Evolutionary conservation across 2,329 filamentous ascomycete species (phyloP).

Genomic region (Penicillium sp.): DNA sequence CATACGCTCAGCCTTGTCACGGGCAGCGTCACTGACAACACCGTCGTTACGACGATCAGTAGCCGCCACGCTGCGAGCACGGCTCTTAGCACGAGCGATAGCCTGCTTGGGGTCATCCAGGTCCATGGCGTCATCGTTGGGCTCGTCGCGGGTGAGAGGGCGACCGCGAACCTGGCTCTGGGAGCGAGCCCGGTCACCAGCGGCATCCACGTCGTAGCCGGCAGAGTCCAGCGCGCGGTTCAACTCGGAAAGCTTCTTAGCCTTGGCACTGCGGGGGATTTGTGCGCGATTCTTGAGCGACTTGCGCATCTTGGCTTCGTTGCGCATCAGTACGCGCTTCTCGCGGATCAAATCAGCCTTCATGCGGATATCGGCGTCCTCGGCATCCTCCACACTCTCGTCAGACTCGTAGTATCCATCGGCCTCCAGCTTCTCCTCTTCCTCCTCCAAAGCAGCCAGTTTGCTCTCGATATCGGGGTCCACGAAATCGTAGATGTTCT

Average conservation of each 20-base stretch:
- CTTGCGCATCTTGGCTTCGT: slow-evolving; percentile 93
- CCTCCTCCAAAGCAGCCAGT: slow-evolving; percentile 84
- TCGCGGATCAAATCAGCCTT: slow-evolving; percentile 95
- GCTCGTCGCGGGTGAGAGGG: slow-evolving; percentile 60
- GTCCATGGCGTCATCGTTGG: slow-evolving; percentile 67
- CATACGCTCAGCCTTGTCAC: slow-evolving; percentile 77
- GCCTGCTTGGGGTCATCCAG: slow-evolving; percentile 43
- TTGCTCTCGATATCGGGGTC: slow-evolving; percentile 96
- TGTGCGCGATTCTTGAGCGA: slow-evolving; percentile 93
- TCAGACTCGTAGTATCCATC: slow-evolving; percentile 93
- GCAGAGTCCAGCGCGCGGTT: slow-evolving; percentile 78
- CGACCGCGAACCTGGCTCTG: slow-evolving; percentile 62
- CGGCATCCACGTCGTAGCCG: slow-evolving; percentile 74
- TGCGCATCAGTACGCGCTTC: slow-evolving; percentile 86
- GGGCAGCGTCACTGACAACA: slow-evolving; percentile 61
- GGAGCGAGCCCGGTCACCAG: slow-evolving; percentile 67
- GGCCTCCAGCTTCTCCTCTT: slow-evolving; percentile 86
- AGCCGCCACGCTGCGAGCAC: slow-evolving; percentile 54
- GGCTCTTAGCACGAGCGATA: slow-evolving; percentile 68
- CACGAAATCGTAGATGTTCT: slow-evolving; percentile 96
- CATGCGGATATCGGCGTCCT: slow-evolving; percentile 79
- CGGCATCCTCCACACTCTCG: slow-evolving; percentile 75
- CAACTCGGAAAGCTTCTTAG: slow-evolving; percentile 81
- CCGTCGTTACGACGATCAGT: slow-evolving; percentile 46
- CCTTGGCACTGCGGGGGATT: slow-evolving; percentile 76